Evolutionary conservation across 2,329 filamentous ascomycete species (phyloP).

Genomic region (Penicillium hordei): DNA sequence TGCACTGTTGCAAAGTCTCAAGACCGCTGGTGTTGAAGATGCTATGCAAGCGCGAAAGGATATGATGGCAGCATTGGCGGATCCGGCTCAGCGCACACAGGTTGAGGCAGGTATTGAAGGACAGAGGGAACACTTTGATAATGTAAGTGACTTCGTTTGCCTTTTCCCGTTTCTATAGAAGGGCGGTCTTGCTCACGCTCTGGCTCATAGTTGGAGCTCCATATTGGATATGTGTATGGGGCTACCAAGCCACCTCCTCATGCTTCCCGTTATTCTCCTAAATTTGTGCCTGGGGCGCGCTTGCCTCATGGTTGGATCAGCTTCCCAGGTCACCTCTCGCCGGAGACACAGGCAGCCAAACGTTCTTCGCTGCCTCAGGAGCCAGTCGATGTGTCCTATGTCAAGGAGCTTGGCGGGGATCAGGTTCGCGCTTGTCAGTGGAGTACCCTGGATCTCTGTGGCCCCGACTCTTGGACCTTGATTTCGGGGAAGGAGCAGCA

Average conservation of each 20-base stretch:
- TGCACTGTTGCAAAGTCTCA: constrained; percentile 40
- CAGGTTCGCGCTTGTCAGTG: constrained; percentile 30
- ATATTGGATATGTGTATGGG: constrained; percentile 49
- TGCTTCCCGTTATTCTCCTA: constrained; percentile 41
- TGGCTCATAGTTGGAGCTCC: constrained; percentile 35
- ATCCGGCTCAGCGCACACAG: constrained; percentile 4
- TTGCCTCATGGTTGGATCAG: constrained; percentile 46
- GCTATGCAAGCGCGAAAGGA: constrained; percentile 3
- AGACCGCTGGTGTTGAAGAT: constrained; percentile 29
- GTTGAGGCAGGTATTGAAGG: constrained; percentile 32
- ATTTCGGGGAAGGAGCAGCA: constrained; percentile 19
- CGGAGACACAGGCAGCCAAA: not conserved
- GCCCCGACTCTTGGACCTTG: constrained; percentile 34
- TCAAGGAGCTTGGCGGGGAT: constrained; percentile 31
- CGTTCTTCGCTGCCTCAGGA: not conserved
- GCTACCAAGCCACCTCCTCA: constrained; percentile 32
- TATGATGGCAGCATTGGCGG: constrained; percentile 3
- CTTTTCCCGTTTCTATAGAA: not conserved
- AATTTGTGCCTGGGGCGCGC: constrained; percentile 41
- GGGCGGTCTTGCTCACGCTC: not conserved
- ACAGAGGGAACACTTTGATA: constrained; percentile 47
- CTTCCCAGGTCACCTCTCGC: not conserved
- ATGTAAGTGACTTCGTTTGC: constrained; percentile 17
- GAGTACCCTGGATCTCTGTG: constrained; percentile 41
- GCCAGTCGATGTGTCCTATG: constrained; percentile 37